A percentile compares a stretch with the other conserved stretches of the same genome.
These are phyloP conservation scores for Amylostereum areolatum DNA, from an alignment of 1,284 basidiomycete genomes.

Conservation along the genomic window DNA sequence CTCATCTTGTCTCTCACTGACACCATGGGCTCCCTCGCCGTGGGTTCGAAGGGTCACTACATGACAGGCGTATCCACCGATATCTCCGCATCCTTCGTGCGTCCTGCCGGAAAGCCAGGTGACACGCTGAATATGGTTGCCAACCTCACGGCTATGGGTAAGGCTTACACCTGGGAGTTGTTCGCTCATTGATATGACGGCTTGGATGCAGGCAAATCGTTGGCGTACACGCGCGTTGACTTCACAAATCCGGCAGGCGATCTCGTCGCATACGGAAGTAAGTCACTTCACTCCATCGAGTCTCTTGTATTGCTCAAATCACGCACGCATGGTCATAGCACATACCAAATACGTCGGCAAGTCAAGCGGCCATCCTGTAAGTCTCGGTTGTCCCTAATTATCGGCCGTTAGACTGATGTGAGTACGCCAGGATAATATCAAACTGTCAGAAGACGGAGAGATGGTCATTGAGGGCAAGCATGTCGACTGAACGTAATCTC, in stretches of 20 bases:
- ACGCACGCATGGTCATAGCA: constrained; percentile 36
- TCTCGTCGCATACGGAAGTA: constrained; percentile 81
- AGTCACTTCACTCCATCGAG: constrained; percentile 20
- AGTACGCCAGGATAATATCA: constrained; percentile 60
- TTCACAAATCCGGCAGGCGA: constrained; percentile 68
- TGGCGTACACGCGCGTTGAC: constrained; percentile 78
- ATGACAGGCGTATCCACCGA: constrained; percentile 90
- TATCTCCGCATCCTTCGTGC: constrained; percentile 79
- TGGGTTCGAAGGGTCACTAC: constrained; percentile 76
- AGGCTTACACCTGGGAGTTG: constrained; percentile 14
- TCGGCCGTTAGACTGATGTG: constrained; percentile 5
- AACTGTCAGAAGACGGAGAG: constrained; percentile 76
- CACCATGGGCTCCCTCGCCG: constrained; percentile 78
- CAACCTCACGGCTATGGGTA: constrained; percentile 58
- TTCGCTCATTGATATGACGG: not conserved
- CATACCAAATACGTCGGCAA: constrained; percentile 89
- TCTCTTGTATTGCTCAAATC: constrained; percentile 3
- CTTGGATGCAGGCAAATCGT: constrained; percentile 56
- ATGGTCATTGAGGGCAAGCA: constrained; percentile 63
- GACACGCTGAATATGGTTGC: constrained; percentile 61
- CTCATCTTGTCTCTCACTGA: constrained; percentile 82
- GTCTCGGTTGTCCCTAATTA: constrained; percentile 15
- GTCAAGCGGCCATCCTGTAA: constrained; percentile 58
- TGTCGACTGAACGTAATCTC: constrained; percentile 26
- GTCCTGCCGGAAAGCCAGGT: constrained; percentile 60